Evolutionary conservation across 1,284 basidiomycete genomes (phyloP).

Genomic region (Ustilago hordei): DNA sequence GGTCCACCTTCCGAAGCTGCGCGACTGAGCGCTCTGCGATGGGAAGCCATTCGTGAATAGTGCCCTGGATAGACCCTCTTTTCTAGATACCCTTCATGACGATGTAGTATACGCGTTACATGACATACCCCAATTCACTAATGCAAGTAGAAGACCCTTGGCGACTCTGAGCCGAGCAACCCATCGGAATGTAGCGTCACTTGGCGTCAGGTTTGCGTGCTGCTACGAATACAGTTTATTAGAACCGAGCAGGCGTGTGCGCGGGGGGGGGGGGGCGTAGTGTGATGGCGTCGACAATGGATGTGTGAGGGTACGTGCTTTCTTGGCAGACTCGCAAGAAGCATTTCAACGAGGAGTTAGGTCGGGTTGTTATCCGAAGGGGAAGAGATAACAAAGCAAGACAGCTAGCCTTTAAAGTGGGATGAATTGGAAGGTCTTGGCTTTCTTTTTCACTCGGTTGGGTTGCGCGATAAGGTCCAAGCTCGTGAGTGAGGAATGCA

Average conservation of each 20-base stretch:
- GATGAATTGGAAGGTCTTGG: constrained; percentile 6
- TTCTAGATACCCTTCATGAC: constrained; percentile 4
- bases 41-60: constrained; percentile 51
- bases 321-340: constrained; percentile 11
- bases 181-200: constrained; percentile 1
- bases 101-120: constrained; percentile 1
- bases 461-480: neutral
- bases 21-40: constrained; percentile 34
- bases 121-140: neutral
- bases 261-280: neutral
- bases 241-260: constrained; percentile 8
- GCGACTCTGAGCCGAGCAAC: neutral
- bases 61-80: neutral
- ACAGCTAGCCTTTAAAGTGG: neutral
- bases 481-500: constrained; percentile 8
- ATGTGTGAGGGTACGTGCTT: neutral
- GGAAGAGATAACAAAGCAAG: constrained; percentile 4
- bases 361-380: neutral
- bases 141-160: constrained; percentile 1
- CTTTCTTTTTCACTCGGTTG: constrained; percentile 12
- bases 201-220: constrained; percentile 8
- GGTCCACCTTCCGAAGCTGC: constrained; percentile 51
- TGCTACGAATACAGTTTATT: neutral
- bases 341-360: constrained; percentile 5
- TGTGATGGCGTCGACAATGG: neutral